Evolutionary conservation across 805 yeast genomes (phyloP).

Genomic region (Blastobotrys muscicola): DNA sequence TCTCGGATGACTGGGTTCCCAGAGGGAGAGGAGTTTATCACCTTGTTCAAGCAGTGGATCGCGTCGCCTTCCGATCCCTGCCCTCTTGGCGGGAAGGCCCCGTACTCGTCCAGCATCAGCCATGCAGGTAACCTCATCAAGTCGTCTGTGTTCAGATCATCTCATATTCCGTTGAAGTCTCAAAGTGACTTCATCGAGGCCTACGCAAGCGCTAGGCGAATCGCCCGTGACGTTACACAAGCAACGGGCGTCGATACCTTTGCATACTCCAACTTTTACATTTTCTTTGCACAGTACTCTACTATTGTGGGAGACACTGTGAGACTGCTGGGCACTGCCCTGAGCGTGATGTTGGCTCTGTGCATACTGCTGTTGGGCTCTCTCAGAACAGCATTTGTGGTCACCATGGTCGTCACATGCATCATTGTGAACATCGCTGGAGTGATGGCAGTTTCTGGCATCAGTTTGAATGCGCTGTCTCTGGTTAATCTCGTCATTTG

Average conservation of each 20-base stretch:
- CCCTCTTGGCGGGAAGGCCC: constrained; percentile 93
- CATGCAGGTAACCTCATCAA: constrained; percentile 32
- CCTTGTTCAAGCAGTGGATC: constrained; percentile 73
- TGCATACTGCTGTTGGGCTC: constrained; percentile 61
- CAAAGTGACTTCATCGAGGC: constrained; percentile 80
- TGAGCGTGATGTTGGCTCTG: constrained; percentile 38
- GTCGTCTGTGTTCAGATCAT: constrained; percentile 66
- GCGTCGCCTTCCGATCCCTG: constrained; percentile 78
- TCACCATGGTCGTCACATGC: constrained; percentile 50
- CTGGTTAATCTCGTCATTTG: constrained; percentile 88
- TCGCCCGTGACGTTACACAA: constrained; percentile 41
- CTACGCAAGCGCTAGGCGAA: constrained; percentile 58
- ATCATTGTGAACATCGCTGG: constrained; percentile 72
- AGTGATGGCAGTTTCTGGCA: constrained; percentile 61
- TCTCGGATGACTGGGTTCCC: constrained; percentile 75
- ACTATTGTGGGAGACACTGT: constrained; percentile 54
- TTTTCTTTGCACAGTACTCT: constrained; percentile 82
- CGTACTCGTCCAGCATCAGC: constrained; percentile 57
- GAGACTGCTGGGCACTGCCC: constrained; percentile 43
- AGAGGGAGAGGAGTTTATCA: constrained; percentile 58
- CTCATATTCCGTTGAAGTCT: constrained; percentile 70
- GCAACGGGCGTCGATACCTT: constrained; percentile 47
- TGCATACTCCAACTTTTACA: constrained; percentile 90
- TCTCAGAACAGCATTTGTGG: constrained; percentile 43
- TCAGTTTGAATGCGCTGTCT: constrained; percentile 80